These are phyloP conservation scores for Hyphopichia fennica DNA, from an alignment of 1,139 yeast species.

Conservation along the genomic window DNA sequence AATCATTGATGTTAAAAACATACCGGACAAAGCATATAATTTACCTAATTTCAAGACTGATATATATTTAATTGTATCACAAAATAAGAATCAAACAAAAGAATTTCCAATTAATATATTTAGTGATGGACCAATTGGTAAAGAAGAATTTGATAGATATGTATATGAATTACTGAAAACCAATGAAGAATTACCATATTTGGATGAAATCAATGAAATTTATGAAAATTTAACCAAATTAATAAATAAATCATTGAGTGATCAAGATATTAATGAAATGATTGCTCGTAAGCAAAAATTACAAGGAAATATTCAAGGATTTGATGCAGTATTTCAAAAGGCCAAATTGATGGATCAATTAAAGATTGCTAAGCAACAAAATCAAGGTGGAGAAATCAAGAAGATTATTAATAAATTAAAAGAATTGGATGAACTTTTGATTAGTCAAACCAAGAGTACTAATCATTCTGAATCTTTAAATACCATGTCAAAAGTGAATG, in stretches of 20 bases:
- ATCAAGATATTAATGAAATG: conserved; percentile 77
- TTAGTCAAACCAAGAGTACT: conserved; percentile 21
- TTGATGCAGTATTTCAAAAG: conserved; percentile 77
- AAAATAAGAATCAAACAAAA: conserved; percentile 65
- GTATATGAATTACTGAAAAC: conserved; percentile 59
- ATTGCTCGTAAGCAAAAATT: conserved; percentile 66
- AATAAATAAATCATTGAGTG: conserved; percentile 65
- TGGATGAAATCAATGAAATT: conserved; percentile 67
- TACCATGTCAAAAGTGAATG: conserved; percentile 64
- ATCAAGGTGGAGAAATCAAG: conserved; percentile 42
- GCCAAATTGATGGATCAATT: conserved; percentile 72
- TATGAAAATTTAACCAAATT: conserved; percentile 59
- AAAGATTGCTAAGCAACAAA: conserved; percentile 69
- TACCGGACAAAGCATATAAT: conserved; percentile 56
- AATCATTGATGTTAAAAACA: conserved; percentile 60
- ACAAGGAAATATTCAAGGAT: conserved; percentile 54
- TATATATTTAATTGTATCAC: conserved; percentile 63
- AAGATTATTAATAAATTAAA: conserved; percentile 46
- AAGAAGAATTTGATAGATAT: conserved; percentile 75
- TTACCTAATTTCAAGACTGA: conserved; percentile 58
- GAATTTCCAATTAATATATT: conserved; percentile 75
- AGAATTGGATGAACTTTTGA: conserved; percentile 29
- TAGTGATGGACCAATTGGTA: conserved; percentile 70
- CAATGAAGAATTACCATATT: conserved; percentile 59
- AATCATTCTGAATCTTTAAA: conserved; percentile 24